Evolutionary conservation across 345 rosid species (phyloP).

Genomic region (Salix exigua): DNA sequence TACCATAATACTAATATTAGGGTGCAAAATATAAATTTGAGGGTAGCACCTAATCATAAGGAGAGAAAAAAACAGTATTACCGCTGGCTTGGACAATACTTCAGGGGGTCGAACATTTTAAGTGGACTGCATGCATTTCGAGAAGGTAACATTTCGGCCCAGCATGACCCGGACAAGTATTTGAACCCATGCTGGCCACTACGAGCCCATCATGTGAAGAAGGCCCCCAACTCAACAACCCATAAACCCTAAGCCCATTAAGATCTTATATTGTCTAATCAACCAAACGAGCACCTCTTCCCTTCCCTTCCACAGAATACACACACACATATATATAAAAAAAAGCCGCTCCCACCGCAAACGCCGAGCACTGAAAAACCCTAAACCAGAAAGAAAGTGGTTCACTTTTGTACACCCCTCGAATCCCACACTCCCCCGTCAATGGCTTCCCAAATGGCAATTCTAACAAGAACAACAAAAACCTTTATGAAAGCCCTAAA

Average conservation of each 20-base stretch:
- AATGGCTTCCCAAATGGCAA: conserved; percentile 59
- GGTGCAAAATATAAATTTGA: too few relatives aligned
- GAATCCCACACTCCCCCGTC: not conserved
- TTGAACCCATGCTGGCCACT: too few relatives aligned
- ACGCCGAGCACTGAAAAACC: not conserved
- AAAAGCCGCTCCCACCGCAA: not conserved
- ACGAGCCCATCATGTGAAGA: too few relatives aligned
- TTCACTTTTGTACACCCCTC: not conserved
- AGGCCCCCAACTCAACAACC: not conserved
- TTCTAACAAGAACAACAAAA: conserved; percentile 38
- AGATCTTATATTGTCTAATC: not conserved
- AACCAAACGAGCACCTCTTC: not conserved
- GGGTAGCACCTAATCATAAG: too few relatives aligned
- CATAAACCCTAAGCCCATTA: not conserved
- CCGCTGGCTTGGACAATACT: too few relatives aligned
- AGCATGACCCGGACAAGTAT: too few relatives aligned
- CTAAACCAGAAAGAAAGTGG: not conserved
- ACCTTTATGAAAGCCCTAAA: conserved; percentile 37
- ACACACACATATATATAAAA: not conserved
- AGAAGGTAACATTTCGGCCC: too few relatives aligned
- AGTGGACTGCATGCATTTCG: too few relatives aligned
- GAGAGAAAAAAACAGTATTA: too few relatives aligned
- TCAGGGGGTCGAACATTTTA: too few relatives aligned
- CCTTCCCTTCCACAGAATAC: not conserved
- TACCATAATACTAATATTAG: too few relatives aligned